phyloP scores from a whole-genome alignment of 2,329 filamentous ascomycete species.

The Bimuria novae-zelandiae region DNA sequence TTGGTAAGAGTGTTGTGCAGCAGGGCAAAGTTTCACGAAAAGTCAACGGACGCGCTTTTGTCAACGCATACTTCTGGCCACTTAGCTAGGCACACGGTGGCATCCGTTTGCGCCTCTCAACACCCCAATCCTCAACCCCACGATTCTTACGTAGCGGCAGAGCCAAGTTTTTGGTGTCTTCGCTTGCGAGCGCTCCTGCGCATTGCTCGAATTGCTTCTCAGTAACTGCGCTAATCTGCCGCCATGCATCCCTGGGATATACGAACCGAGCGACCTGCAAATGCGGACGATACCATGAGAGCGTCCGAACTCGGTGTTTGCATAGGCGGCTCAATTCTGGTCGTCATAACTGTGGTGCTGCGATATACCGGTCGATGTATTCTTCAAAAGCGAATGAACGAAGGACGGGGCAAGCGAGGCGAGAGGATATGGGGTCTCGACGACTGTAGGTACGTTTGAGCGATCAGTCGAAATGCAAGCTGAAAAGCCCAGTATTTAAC shows the following conservation, averaged over 20 bases:
- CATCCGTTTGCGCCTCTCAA: not conserved
- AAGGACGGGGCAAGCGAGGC: slow-evolving; percentile 4
- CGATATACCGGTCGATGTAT: slow-evolving; percentile 22
- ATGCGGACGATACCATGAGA: slow-evolving; percentile 15
- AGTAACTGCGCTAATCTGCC: not conserved
- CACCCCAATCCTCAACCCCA: not conserved
- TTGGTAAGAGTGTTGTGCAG: not conserved
- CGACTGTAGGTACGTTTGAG: slow-evolving; percentile 16
- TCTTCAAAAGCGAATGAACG: slow-evolving; percentile 12
- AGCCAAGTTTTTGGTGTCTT: not conserved
- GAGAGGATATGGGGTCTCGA: slow-evolving; percentile 19
- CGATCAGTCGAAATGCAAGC: not conserved
- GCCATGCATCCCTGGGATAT: slow-evolving; percentile 18
- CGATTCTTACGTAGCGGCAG: not conserved
- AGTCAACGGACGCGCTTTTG: not conserved
- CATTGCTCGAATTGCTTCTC: not conserved
- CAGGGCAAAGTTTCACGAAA: not conserved
- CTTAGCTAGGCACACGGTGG: too few species aligned
- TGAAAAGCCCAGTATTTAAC: slow-evolving; percentile 20
- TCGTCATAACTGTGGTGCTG: slow-evolving; percentile 15
- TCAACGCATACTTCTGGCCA: too few species aligned
- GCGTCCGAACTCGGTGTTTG: slow-evolving; percentile 13
- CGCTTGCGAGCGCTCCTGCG: not conserved
- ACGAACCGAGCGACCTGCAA: slow-evolving; percentile 15
- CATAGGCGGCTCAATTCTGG: slow-evolving; percentile 12